These are phyloP conservation scores for Geranomyces variabilis DNA, from an alignment of 192 early-diverging fungal genomes.

Conservation along the genomic window DNA sequence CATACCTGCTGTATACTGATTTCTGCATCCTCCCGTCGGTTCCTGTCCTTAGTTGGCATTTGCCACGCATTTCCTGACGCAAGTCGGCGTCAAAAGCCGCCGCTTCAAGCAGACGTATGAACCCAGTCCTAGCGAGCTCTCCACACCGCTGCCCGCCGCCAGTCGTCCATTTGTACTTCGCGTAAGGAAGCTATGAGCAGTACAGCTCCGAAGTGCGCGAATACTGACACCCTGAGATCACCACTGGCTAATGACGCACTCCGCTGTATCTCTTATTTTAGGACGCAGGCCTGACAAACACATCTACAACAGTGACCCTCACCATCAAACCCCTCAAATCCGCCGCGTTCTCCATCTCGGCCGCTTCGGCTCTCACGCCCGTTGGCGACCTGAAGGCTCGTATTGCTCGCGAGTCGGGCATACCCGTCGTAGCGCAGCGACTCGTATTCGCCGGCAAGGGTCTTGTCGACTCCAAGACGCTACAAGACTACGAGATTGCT, in stretches of 20 bases:
- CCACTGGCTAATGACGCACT: not conserved
- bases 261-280: not conserved
- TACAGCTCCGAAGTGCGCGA: not conserved
- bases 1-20: too few relatives aligned
- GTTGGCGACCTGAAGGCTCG: slow-evolving; percentile 27
- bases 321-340: not conserved
- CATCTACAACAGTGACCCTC: not conserved
- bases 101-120: slow-evolving; percentile 19
- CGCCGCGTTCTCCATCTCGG: slow-evolving; percentile 10
- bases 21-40: too few relatives aligned
- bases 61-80: slow-evolving; percentile 19
- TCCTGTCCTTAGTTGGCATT: slow-evolving; percentile 19
- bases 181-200: not conserved
- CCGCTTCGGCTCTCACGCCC: slow-evolving; percentile 6
- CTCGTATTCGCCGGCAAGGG: slow-evolving; percentile 37
- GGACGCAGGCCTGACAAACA: not conserved
- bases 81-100: slow-evolving; percentile 12
- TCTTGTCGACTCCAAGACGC: slow-evolving; percentile 29
- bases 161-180: slow-evolving; percentile 32
- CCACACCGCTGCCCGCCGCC: slow-evolving; percentile 16
- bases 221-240: not conserved
- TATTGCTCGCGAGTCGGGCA: slow-evolving; percentile 16
- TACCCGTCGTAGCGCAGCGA: slow-evolving; percentile 21
- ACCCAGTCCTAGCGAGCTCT: slow-evolving; percentile 12
- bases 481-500: slow-evolving; percentile 34